Evolutionary conservation across 2,329 filamentous ascomycete genomes (phyloP).

Genomic region (Fusarium nygamai): DNA sequence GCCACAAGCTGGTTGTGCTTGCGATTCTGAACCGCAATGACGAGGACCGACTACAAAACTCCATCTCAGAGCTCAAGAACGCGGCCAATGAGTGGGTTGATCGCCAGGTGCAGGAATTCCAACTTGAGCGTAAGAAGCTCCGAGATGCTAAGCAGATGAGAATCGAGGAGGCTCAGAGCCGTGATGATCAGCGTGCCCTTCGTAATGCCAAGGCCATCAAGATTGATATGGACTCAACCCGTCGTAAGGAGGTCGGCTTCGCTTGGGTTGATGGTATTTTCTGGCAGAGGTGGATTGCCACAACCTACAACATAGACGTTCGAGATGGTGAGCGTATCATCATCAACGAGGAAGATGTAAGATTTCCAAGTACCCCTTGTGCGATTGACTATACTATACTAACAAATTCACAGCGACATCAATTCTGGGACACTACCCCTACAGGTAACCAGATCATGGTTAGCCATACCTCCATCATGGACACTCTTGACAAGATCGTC

Average conservation of each 20-base stretch:
- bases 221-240: slow-evolving; percentile 88
- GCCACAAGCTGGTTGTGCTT: slow-evolving; percentile 92
- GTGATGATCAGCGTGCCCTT: slow-evolving; percentile 87
- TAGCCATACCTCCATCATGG: slow-evolving; percentile 88
- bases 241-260: slow-evolving; percentile 90
- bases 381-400: slow-evolving; percentile 42
- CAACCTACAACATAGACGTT: slow-evolving; percentile 93
- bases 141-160: slow-evolving; percentile 94
- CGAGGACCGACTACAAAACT: slow-evolving; percentile 78
- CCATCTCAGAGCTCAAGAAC: slow-evolving; percentile 91
- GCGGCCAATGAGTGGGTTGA: slow-evolving; percentile 98
- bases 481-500: slow-evolving; percentile 80
- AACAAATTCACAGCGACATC: slow-evolving; percentile 73
- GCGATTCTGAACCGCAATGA: slow-evolving; percentile 86
- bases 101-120: slow-evolving; percentile 90
- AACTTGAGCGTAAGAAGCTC: slow-evolving; percentile 91
- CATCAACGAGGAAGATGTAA: slow-evolving; percentile 96
- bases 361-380: slow-evolving; percentile 48
- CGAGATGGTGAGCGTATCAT: slow-evolving; percentile 90
- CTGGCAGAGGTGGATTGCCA: slow-evolving; percentile 96
- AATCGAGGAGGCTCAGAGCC: slow-evolving; percentile 95
- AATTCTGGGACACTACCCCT: slow-evolving; percentile 93
- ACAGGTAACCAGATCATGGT: slow-evolving; percentile 91
- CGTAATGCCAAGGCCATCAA: slow-evolving; percentile 89
- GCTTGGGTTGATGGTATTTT: slow-evolving; percentile 98